These are phyloP conservation scores for Rhizopus arrhizus DNA, from an alignment of 371 early-diverging fungal genomes.

Conservation along the genomic window DNA sequence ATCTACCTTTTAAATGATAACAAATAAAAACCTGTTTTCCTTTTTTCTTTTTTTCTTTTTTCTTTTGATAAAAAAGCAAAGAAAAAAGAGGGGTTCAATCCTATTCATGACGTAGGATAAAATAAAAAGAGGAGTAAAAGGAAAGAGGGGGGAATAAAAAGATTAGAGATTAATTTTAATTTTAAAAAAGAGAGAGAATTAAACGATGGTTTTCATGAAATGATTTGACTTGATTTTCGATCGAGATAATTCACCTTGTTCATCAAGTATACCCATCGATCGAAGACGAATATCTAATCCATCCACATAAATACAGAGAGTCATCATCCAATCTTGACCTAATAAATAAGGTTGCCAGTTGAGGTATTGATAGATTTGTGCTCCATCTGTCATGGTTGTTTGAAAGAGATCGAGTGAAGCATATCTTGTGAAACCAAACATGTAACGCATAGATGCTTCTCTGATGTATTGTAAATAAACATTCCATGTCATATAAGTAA, in stretches of 20 bases:
- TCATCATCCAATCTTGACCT: constrained; percentile 34
- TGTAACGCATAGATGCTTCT: constrained; percentile 33
- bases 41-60: too few relatives aligned
- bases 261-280: constrained; percentile 34
- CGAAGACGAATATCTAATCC: constrained; percentile 45
- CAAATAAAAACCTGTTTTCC: too few relatives aligned
- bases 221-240: constrained; percentile 1
- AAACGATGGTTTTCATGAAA: not conserved
- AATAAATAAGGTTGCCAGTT: constrained; percentile 41
- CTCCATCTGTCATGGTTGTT: constrained; percentile 22
- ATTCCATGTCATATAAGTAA: constrained; percentile 40
- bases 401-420: constrained; percentile 34
- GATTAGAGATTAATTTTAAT: too few relatives aligned
- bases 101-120: too few relatives aligned
- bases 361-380: constrained; percentile 29
- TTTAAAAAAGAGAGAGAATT: not conserved
- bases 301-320: constrained; percentile 39
- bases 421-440: constrained; percentile 34
- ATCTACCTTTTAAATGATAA: too few relatives aligned
- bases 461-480: constrained; percentile 36
- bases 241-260: constrained; percentile 23
- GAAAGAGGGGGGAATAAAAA: too few relatives aligned
- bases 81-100: too few relatives aligned
- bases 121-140: too few relatives aligned
- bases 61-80: too few relatives aligned